Base-by-base conservation (phyloP, 371 early-diverging fungal genomes). In the Mortierella sp. region DNA sequence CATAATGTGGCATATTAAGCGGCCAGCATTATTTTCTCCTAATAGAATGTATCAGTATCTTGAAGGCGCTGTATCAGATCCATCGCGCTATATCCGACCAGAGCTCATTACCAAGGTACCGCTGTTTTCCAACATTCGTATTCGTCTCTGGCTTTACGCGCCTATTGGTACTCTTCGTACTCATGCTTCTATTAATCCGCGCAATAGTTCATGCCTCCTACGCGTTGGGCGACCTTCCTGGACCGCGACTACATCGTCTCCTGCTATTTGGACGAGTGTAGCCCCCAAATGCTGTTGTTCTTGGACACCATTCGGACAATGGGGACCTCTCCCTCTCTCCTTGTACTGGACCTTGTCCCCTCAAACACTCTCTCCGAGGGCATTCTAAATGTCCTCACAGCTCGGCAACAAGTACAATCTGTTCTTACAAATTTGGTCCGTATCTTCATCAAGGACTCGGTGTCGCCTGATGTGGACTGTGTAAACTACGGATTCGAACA, bases 11-110 rank as follows among this genome's bases (percentile, higher is more conserved):
- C 29, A 60, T 60, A 6, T 35, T 32, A 12, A 65, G 38, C 32
- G 38, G 8, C 6, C 38, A 38, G 3, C 1, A 35, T 7, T 35
- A 2, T 29, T 6, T 21, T 24, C 38, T 3, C 5, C 24, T 5
- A 65, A 54, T 72, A 83, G 81, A 41, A 18, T 75, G 11, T 85
- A 85, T 32, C 55, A 49, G 4, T 85, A 85, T 38, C 73, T 85
- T 6, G 79, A 79, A 4, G 58, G 68, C 29, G 75, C 79, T 3
- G 63, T 79, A 24, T 8, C 49, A 10, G 79, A 82, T 21, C 85
- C 85, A 1, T 46, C 43, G 3, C 71, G 35, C 21, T 81, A 79
- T 46, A 71, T 68, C 21, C 70, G 44, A 14, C 68, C 54, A 70
- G 60, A 85, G 6, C 71, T 21, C 14, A 80, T 83, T 4, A n/a